A percentile compares a stretch with the other conserved stretches of the same genome.
These are phyloP conservation scores for Candida dajiaensis DNA, from an alignment of 805 yeast species.

Conservation along the genomic window DNA sequence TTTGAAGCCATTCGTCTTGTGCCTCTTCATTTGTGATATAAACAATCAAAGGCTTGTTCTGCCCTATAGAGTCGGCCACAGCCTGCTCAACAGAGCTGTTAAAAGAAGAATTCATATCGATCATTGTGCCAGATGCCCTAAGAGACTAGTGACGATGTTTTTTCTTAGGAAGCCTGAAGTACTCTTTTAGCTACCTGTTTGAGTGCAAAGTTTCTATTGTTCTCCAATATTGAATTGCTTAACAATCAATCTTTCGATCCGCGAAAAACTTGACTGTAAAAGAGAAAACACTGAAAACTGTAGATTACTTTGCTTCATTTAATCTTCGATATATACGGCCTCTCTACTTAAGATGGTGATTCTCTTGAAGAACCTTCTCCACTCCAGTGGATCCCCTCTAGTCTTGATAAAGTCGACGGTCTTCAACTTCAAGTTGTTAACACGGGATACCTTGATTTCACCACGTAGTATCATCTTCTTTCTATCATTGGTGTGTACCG, in stretches of 20 bases:
- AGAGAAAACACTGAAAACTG: no score
- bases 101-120: conserved; percentile 15
- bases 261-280: neutral
- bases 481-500: conserved; percentile 37
- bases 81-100: conserved; percentile 31
- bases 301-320: no score
- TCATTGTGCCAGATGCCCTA: conserved; percentile 6
- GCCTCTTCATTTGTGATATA: conserved; percentile 26
- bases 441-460: conserved; percentile 34
- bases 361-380: conserved; percentile 62
- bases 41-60: conserved; percentile 35
- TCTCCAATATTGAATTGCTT: neutral
- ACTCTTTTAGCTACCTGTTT: neutral
- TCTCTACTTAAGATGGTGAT: conserved; percentile 53
- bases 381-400: conserved; percentile 66
- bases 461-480: conserved; percentile 42
- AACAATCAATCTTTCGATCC: neutral
- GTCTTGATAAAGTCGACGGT: conserved; percentile 49
- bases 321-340: conserved; percentile 38
- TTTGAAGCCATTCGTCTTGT: conserved; percentile 20
- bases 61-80: conserved; percentile 32
- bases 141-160: neutral
- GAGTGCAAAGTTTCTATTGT: neutral
- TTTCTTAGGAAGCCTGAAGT: neutral
- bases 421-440: conserved; percentile 35